Conservation (phyloP, 176 grass and related monocot genomes). For the Zea luxurians region DNA sequence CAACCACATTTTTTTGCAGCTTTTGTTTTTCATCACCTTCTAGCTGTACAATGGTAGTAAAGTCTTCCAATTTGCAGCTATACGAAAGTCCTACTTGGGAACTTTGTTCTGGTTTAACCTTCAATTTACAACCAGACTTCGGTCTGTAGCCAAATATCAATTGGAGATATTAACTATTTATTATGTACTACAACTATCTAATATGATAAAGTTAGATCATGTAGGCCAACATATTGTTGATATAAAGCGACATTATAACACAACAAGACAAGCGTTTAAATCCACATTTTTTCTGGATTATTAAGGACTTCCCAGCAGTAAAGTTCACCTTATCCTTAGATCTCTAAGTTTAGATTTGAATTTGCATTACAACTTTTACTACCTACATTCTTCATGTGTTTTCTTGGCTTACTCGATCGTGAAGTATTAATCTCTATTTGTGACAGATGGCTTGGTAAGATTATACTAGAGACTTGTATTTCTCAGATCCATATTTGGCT, state of each 20-base stretch:
- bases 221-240: too few species aligned
- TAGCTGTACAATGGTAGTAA: not conserved
- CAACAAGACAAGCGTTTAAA: too few species aligned
- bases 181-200: not conserved
- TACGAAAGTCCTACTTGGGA: not conserved
- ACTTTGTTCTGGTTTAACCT: not conserved
- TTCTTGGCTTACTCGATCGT: too few species aligned
- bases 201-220: not conserved
- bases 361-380: too few species aligned
- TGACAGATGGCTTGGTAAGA: too few species aligned
- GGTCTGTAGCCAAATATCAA: not conserved
- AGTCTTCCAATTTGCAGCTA: not conserved
- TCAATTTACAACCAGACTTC: not conserved
- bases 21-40: slow-evolving; percentile 10
- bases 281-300: not conserved
- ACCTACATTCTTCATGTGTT: too few species aligned
- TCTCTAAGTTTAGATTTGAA: too few species aligned
- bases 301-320: not conserved
- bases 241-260: too few species aligned
- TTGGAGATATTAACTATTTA: not conserved
- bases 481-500: too few species aligned
- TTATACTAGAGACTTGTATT: too few species aligned
- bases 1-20: not conserved
- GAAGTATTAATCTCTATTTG: too few species aligned
- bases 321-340: too few species aligned